Evolutionary conservation across 2,329 filamentous ascomycete species (phyloP).

Genomic region (Ceratocystis ficicola): DNA sequence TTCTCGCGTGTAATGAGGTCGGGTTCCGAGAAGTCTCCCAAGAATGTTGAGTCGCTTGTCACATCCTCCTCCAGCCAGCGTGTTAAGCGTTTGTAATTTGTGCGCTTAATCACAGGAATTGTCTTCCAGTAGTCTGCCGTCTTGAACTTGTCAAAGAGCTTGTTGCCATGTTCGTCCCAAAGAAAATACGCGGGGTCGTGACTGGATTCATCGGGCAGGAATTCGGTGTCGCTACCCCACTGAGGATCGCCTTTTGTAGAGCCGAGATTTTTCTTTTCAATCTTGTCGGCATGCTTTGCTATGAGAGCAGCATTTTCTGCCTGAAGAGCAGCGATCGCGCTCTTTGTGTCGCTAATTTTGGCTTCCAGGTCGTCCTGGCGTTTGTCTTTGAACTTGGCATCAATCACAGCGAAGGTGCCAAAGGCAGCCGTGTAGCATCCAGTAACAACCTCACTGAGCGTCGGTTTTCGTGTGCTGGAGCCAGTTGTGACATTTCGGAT

Average conservation of each 20-base stretch:
- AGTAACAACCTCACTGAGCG: slow-evolving; percentile 46
- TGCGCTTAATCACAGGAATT: slow-evolving; percentile 19
- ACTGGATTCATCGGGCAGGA: slow-evolving; percentile 17
- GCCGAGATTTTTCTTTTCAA: background rate
- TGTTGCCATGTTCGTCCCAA: slow-evolving; percentile 19
- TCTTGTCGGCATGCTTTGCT: slow-evolving; percentile 17
- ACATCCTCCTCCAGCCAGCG: slow-evolving; percentile 18
- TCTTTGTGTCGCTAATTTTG: slow-evolving; percentile 30
- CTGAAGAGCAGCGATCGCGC: slow-evolving; percentile 21
- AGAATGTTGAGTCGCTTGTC: background rate
- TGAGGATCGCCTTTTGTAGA: background rate
- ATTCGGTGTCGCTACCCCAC: slow-evolving; percentile 14
- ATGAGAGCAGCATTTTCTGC: slow-evolving; percentile 21
- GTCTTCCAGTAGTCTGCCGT: slow-evolving; percentile 17
- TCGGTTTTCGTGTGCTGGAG: slow-evolving; percentile 38
- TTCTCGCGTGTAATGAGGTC: slow-evolving; percentile 8
- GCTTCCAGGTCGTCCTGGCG: slow-evolving; percentile 49
- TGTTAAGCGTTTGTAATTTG: slow-evolving; percentile 20
- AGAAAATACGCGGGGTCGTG: slow-evolving; percentile 20
- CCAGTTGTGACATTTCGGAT: slow-evolving; percentile 32
- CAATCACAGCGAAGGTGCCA: slow-evolving; percentile 50
- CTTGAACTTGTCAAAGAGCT: slow-evolving; percentile 19
- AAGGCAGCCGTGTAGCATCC: slow-evolving; percentile 57
- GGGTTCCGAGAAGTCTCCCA: slow-evolving; percentile 13
- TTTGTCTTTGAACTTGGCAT: slow-evolving; percentile 47